These are phyloP conservation scores for Xylaria sp. DNA, from an alignment of 2,329 filamentous ascomycete species.

Conservation along the genomic window DNA sequence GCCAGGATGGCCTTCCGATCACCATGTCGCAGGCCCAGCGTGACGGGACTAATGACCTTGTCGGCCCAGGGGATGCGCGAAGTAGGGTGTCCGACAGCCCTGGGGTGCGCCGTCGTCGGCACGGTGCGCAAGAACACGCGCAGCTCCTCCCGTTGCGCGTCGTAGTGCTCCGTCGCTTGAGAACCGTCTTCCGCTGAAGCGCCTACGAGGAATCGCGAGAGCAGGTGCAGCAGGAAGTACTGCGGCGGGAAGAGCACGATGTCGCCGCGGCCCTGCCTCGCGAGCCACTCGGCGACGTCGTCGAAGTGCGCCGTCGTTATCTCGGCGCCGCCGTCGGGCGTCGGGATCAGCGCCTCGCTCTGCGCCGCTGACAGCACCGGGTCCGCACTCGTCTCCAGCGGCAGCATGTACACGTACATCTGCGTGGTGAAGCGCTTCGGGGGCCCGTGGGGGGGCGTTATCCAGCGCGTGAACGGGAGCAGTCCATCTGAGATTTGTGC, in stretches of 20 bases:
- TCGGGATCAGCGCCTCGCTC: conserved; percentile 69
- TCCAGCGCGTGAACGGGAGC: conserved; percentile 89
- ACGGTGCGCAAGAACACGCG: conserved; percentile 61
- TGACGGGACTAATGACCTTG: conserved; percentile 69
- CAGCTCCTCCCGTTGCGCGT: conserved; percentile 62
- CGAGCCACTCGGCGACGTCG: conserved; percentile 74
- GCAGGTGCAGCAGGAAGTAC: conserved; percentile 74
- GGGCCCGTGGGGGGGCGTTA: conserved; percentile 81
- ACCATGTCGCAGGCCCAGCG: conserved; percentile 55
- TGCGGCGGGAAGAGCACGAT: conserved; percentile 94
- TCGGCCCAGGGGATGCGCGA: conserved; percentile 65
- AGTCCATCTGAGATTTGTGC: conserved; percentile 67
- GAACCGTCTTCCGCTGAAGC: conserved; percentile 42
- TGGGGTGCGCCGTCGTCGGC: conserved; percentile 56
- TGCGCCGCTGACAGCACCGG: conserved; percentile 51
- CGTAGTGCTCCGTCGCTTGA: conserved; percentile 51
- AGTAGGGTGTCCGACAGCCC: conserved; percentile 54
- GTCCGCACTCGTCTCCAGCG: conserved; percentile 54
- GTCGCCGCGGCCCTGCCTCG: conserved; percentile 68
- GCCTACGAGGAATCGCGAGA: conserved; percentile 63
- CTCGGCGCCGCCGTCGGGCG: conserved; percentile 74
- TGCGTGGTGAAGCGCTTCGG: conserved; percentile 89
- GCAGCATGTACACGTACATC: conserved; percentile 95
- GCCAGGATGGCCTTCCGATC: conserved; percentile 63
- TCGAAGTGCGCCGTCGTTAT: conserved; percentile 83